Conservation (phyloP, 2,329 filamentous ascomycete genomes). For the Pseudogymnoascus sp. region DNA sequence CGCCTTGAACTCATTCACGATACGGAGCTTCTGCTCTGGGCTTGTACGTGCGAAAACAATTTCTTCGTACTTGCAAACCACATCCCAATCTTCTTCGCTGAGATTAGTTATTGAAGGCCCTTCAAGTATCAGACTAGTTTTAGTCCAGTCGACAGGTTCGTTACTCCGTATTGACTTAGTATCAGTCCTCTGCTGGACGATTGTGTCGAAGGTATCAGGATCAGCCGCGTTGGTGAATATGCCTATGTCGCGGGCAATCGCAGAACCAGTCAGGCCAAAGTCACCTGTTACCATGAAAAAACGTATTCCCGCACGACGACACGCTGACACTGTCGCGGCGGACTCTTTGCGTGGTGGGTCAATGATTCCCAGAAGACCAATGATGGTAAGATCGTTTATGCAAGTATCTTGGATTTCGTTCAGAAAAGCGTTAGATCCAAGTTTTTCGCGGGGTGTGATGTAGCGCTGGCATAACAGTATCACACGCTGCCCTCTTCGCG, state of each 20-base stretch:
- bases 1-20: conserved; percentile 32
- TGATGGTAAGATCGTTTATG: conserved; percentile 36
- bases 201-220: conserved; percentile 33
- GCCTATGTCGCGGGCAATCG: conserved; percentile 61
- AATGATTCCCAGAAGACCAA: conserved; percentile 43
- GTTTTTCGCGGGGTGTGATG: conserved; percentile 21
- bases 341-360: conserved; percentile 51
- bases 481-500: conserved; percentile 35
- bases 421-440: conserved; percentile 39
- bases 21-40: conserved; percentile 35
- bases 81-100: conserved; percentile 34
- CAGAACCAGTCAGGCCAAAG: conserved; percentile 63
- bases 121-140: conserved; percentile 17
- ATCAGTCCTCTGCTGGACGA: background rate
- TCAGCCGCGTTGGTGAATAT: conserved; percentile 45
- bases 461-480: conserved; percentile 35
- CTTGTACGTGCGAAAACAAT: conserved; percentile 36
- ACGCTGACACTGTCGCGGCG: conserved; percentile 44
- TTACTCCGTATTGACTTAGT: no score
- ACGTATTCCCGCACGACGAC: conserved; percentile 59
- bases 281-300: conserved; percentile 74
- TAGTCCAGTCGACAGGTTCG: background rate
- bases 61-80: conserved; percentile 42
- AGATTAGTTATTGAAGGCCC: conserved; percentile 19
- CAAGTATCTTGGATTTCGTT: conserved; percentile 37